These are phyloP conservation scores for Suillus hirtellus DNA, from an alignment of 768 basidiomycete genomes.

Conservation along the genomic window DNA sequence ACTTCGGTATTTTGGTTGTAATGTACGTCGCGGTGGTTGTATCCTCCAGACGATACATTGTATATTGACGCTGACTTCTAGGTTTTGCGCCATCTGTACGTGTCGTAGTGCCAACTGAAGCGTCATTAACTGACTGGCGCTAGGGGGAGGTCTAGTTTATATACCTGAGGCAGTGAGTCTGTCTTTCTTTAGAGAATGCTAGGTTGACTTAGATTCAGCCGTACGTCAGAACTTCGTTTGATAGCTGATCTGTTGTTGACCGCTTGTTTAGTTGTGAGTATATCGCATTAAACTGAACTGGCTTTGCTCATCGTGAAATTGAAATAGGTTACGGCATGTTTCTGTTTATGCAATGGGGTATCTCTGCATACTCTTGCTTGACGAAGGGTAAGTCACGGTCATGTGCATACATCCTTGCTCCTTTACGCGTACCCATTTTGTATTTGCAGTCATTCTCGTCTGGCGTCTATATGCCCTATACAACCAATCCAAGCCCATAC, in stretches of 20 bases:
- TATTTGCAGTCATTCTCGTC: neutral
- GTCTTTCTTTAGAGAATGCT: neutral
- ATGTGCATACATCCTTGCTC: neutral
- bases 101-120: neutral
- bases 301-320: neutral
- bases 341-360: neutral
- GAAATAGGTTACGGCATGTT: neutral
- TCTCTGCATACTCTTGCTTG: neutral
- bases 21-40: neutral
- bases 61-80: neutral
- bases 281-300: too few species aligned
- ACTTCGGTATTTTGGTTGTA: neutral
- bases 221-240: neutral
- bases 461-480: slow-evolving; percentile 3
- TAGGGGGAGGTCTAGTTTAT: neutral
- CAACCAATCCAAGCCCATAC: neutral
- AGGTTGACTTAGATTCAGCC: neutral
- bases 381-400: neutral
- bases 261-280: neutral
- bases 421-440: neutral
- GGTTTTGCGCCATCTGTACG: neutral
- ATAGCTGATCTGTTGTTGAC: too few species aligned
- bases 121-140: neutral
- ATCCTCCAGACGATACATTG: neutral
- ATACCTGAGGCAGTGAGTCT: neutral